Evolutionary conservation across 1,284 basidiomycete species (phyloP), one percentile per base, ranked within the genome.

Genomic region (Apiotrichum domesticum): DNA sequence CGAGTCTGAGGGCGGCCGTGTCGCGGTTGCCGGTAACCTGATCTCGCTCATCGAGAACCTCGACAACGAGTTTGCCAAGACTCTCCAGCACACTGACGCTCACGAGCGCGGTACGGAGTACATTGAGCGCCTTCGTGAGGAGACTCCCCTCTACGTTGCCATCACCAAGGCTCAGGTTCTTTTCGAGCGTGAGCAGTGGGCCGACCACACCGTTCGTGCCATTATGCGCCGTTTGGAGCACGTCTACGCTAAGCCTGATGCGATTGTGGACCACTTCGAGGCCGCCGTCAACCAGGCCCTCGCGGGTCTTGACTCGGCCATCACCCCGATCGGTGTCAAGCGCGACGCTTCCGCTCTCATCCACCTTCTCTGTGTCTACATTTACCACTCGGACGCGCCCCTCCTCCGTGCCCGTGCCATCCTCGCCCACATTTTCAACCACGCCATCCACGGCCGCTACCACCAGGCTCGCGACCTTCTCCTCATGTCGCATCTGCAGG

Each of bases 31-130:
- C 54, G 93, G 93, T 46, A 93, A 88, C 71, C 84, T 97, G 71
- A 92, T 95, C 76, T 90, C 88, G 71, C 90, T 97, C 68, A 83
- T 99, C 51, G 96, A 99, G 77, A 87, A 95, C 57, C 79, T 99
- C 52, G 96, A 98, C 75, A 96, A 98, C 70, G 96, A 99, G 78
- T 98, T 99, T 77, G 98, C 92, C 52, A 91, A 90, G 77, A 95
- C 91, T 70, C 79, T 99, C 52, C 96, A 98, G 82, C 92, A 98
- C 75, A 94, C 97, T 65, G 96, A 99, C 72, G 95, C 96, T 13
- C 96, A 98, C 75, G 73, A 75, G 63, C 72, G 66, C 54, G 92
- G 96, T 4, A 90, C 90, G 51, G 96, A 99, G 77, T 99, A 99
- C 74, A 89, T 99, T 54, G 95, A 97, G 71, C 84, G 93, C 53